A percentile compares a stretch with the other conserved stretches of the same genome.
These are phyloP conservation scores for Umbelopsis isabellina DNA, from an alignment of 192 early-diverging fungal genomes.

Conservation along the genomic window DNA sequence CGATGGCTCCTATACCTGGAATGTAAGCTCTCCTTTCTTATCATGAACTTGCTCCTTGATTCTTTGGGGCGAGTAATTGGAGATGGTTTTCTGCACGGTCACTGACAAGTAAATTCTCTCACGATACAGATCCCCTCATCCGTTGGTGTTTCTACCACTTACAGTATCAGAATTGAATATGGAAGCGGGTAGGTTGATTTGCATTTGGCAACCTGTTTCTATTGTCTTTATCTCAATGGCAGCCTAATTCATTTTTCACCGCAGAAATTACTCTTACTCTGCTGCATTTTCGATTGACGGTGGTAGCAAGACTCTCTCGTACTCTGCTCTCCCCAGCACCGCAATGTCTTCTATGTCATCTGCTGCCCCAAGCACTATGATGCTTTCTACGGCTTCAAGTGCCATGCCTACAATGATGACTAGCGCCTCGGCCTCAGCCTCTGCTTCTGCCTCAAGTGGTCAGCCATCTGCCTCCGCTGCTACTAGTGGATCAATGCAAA, in stretches of 20 bases:
- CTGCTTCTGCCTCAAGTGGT: not conserved
- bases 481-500: not conserved
- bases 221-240: not conserved
- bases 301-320: slow-evolving; percentile 7
- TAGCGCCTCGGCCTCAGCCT: not conserved
- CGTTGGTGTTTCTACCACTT: slow-evolving; percentile 7
- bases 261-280: slow-evolving; percentile 19
- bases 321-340: not conserved
- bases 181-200: not conserved
- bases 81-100: no score
- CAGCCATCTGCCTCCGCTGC: not conserved
- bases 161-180: slow-evolving; percentile 6
- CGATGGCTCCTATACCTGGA: slow-evolving; percentile 19
- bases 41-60: not conserved
- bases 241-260: not conserved
- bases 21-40: slow-evolving; percentile 11
- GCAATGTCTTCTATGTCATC: not conserved
- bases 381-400: no score
- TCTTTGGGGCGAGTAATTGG: no score
- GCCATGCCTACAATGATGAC: not conserved
- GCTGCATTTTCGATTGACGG: slow-evolving; percentile 4
- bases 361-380: not conserved
- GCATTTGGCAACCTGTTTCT: no score
- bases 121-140: slow-evolving; percentile 7
- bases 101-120: no score